Percentiles rank a stretch among this genome's conserved stretches.
Evolutionary conservation across 2,329 filamentous ascomycete genomes (phyloP).

Genomic region (Metarhizium robertsii): DNA sequence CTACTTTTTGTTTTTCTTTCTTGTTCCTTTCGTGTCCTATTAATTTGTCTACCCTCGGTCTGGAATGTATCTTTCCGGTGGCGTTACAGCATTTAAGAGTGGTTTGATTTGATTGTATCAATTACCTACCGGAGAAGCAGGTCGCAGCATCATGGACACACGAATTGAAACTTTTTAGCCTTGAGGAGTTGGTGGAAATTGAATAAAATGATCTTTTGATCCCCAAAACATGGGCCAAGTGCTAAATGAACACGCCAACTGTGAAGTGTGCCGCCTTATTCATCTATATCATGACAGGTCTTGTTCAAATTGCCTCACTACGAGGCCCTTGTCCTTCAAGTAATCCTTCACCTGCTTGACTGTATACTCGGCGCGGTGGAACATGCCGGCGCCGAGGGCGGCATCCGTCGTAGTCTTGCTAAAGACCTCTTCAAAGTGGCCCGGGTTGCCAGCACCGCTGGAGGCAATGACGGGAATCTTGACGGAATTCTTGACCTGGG

Average conservation of each 20-base stretch:
- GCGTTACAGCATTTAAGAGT: not conserved
- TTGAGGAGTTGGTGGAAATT: not conserved
- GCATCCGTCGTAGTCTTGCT: conserved; percentile 78
- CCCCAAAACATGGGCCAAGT: not conserved
- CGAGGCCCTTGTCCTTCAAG: conserved; percentile 58
- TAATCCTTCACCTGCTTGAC: conserved; percentile 89
- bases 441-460: conserved; percentile 80
- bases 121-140: not conserved
- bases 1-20: not conserved
- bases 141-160: not conserved
- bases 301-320: conserved; percentile 72
- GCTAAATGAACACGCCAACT: not conserved
- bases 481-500: conserved; percentile 76
- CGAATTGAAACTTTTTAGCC: not conserved
- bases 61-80: not conserved
- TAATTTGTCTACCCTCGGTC: not conserved
- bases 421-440: conserved; percentile 88
- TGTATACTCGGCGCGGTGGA: conserved; percentile 91
- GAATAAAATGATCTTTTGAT: not conserved
- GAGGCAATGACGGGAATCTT: conserved; percentile 93
- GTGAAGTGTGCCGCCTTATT: not conserved
- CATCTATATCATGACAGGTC: conserved; percentile 23
- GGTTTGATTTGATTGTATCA: not conserved
- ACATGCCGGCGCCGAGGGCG: conserved; percentile 92
- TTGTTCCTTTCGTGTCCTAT: conserved; percentile 1